These are phyloP conservation scores for Fusarium buharicum DNA, from an alignment of 2,329 filamentous ascomycete species.

Conservation along the genomic window DNA sequence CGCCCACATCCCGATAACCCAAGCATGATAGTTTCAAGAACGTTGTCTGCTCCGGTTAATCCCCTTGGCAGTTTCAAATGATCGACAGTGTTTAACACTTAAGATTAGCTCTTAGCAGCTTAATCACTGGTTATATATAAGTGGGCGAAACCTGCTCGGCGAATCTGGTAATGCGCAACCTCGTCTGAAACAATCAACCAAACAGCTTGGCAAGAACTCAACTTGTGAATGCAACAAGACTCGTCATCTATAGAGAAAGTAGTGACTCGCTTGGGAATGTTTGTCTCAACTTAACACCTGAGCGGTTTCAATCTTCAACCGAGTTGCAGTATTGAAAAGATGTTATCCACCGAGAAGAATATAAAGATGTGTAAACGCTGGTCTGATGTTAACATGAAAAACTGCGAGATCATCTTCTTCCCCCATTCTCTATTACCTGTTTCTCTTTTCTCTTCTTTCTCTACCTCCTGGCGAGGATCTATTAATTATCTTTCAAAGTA, in stretches of 20 bases:
- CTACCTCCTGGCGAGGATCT: slow-evolving; percentile 19
- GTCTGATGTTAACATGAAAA: background rate
- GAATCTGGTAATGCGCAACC: background rate
- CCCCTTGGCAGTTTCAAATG: background rate
- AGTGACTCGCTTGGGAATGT: background rate
- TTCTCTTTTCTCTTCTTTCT: background rate
- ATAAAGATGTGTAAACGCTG: slow-evolving; percentile 7
- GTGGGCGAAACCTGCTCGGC: slow-evolving; percentile 12
- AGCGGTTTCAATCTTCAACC: slow-evolving; percentile 1
- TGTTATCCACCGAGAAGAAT: background rate
- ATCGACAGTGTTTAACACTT: background rate
- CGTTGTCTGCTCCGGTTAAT: background rate
- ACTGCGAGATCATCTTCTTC: background rate
- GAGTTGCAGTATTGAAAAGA: too few relatives aligned
- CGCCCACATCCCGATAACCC: slow-evolving; percentile 11
- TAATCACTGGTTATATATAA: background rate
- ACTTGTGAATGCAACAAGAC: background rate
- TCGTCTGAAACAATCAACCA: slow-evolving; percentile 16
- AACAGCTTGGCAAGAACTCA: slow-evolving; percentile 6
- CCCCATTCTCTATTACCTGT: background rate
- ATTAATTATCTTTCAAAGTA: background rate
- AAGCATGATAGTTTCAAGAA: slow-evolving; percentile 11
- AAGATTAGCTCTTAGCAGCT: slow-evolving; percentile 1
- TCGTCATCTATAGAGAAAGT: background rate
- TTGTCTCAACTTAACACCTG: slow-evolving; percentile 1